These are phyloP conservation scores for Arxiozyma slooffiae DNA, from an alignment of 1,139 yeast species.

Conservation along the genomic window DNA sequence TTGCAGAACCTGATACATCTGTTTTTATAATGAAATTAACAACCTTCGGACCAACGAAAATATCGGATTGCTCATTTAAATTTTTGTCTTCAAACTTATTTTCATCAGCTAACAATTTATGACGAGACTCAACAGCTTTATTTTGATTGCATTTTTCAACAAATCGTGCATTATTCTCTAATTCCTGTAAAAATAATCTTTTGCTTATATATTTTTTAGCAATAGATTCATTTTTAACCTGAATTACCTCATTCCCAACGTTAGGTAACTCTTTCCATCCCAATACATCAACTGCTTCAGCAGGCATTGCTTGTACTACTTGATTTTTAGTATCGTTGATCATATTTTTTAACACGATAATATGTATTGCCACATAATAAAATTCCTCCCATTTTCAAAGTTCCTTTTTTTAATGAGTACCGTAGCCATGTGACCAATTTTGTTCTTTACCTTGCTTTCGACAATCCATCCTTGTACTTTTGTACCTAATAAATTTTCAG, in stretches of 20 bases:
- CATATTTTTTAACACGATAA: conserved; percentile 79
- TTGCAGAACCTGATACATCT: conserved; percentile 71
- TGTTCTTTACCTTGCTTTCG: conserved; percentile 75
- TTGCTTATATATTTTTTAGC: conserved; percentile 71
- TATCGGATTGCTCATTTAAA: conserved; percentile 19
- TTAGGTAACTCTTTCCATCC: conserved; percentile 95
- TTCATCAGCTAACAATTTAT: conserved; percentile 16
- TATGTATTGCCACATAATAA: conserved; percentile 79
- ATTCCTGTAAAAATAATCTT: conserved; percentile 47
- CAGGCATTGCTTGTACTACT: conserved; percentile 66
- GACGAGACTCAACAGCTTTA: conserved; percentile 26
- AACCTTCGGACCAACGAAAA: conserved; percentile 26
- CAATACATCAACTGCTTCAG: conserved; percentile 81
- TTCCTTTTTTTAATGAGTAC: conserved; percentile 73
- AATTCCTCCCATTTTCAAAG: conserved; percentile 56
- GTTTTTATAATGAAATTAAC: conserved; percentile 70
- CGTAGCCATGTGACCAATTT: conserved; percentile 81
- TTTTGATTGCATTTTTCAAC: conserved; percentile 60
- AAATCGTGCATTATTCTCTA: conserved; percentile 53
- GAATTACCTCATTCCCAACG: conserved; percentile 78
- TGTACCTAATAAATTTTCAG: conserved; percentile 44
- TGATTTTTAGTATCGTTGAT: conserved; percentile 61
- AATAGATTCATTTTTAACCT: conserved; percentile 60
- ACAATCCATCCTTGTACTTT: conserved; percentile 81
- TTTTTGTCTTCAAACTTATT: conserved; percentile 40